Evolutionary conservation across 2,329 filamentous ascomycete genomes (phyloP).

Genomic region (Trichoderma harzianum): DNA sequence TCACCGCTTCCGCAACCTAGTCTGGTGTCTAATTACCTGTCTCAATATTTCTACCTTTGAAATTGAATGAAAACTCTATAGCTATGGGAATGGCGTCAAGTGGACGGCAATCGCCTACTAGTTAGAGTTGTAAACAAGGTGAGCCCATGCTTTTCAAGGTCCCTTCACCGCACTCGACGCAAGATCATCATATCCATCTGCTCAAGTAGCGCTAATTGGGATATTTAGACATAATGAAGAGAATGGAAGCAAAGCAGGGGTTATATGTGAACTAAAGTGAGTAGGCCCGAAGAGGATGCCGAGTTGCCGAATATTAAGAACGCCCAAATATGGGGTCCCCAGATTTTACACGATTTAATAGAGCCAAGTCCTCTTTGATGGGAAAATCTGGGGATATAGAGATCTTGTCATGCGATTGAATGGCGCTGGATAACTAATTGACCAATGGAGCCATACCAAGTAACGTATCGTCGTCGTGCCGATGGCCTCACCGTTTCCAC

Average conservation of each 20-base stretch:
- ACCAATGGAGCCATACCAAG: neutral
- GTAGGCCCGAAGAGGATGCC: constrained; percentile 7
- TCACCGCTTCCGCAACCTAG: neutral
- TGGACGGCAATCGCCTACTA: neutral
- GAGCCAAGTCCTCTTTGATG: neutral
- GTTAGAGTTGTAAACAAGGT: neutral
- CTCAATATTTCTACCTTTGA: neutral
- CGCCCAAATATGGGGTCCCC: neutral
- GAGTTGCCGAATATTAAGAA: neutral
- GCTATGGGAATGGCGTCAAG: neutral
- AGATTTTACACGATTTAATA: neutral
- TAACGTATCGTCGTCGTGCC: neutral
- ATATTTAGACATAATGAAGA: neutral
- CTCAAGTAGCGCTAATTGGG: neutral
- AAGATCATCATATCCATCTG: neutral
- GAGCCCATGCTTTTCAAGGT: neutral
- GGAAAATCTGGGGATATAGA: neutral
- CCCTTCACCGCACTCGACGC: neutral
- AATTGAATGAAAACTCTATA: neutral
- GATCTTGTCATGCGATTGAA: neutral
- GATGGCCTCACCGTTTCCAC: neutral
- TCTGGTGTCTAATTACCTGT: neutral
- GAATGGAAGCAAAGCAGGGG: neutral
- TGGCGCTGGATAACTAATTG: neutral
- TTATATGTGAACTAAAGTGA: neutral